Base-by-base conservation (phyloP, 73 alveolate species). In the Paramecium sexaurelia region DNA sequence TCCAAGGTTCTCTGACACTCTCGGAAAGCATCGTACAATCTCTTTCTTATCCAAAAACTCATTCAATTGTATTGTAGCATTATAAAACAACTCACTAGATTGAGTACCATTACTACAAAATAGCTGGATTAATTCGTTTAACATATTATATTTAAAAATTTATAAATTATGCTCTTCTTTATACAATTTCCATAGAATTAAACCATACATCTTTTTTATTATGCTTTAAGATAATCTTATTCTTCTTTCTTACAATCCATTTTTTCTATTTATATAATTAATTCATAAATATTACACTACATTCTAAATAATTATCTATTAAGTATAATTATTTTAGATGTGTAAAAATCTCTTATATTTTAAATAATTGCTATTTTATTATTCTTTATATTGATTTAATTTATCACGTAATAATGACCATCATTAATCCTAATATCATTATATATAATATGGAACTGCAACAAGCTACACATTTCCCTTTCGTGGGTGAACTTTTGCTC, bases 91-190 rank as follows among this genome's bases (percentile, higher is more conserved):
- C 32, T 78, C 90, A 43, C 90, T 78, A 15, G 90, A 78, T 8
- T 39, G 43, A 22, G 35, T 39, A 2, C 36, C 43, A 19, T 43
- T 24, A 26, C 22, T 71, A 7, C 55, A 27, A 71, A 78, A 78
- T 22, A 78, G 47, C 73, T 78, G 55, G 45, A 78, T 78, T 43
- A 78, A 78, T 41, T 78, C 90, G 90, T 78, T 78, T 78, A 78
- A 45, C 90, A 78, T 78, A 41, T 51, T 51, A 51, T 51, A 51
- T 51, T 51, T 51, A 51, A 51, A 51, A 51, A 51, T 17, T 51
- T 51, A 51, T 51, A 51, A n/a, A 51, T n/a, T 15, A 51, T 51
- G 67, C 29, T n/a, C 33, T 22, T 51, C 15, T 17, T 51, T n/a
- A 51, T 4, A 51, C 67, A 51, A n/a, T 22, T 51, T 51, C 13